phyloP scores from a whole-genome alignment of 2,329 filamentous ascomycete species.

The Monilinia fructicola region DNA sequence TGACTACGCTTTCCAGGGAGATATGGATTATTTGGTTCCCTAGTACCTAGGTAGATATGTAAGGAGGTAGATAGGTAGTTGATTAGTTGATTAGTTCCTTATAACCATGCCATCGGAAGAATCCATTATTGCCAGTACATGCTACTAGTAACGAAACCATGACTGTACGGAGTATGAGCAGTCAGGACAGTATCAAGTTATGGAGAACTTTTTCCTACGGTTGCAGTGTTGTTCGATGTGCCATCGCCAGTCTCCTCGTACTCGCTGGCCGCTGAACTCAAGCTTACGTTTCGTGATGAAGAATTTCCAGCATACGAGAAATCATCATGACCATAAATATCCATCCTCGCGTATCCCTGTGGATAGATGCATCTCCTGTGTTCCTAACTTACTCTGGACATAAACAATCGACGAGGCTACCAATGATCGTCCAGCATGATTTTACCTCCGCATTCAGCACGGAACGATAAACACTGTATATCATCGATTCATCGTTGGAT shows the following conservation, averaged over 20 bases:
- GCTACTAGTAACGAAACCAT: neutral
- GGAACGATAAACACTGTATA: neutral
- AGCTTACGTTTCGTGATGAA: neutral
- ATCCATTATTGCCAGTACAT: constrained; percentile 4
- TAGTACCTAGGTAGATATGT: too few species aligned
- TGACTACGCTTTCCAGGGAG: neutral
- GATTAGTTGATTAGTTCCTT: too few species aligned
- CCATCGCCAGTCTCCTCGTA: neutral
- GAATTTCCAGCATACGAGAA: constrained; percentile 15
- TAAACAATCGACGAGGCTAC: constrained; percentile 23
- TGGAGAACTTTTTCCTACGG: too few species aligned
- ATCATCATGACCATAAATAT: neutral
- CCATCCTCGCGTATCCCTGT: constrained; percentile 13
- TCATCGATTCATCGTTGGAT: neutral
- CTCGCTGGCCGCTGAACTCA: neutral
- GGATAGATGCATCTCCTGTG: neutral
- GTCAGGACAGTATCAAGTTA: neutral
- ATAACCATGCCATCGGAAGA: constrained; percentile 1
- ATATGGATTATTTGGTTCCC: neutral
- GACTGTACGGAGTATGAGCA: neutral
- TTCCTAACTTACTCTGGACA: constrained; percentile 1
- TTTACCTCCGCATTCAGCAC: neutral
- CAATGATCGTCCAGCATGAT: neutral
- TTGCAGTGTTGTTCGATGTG: neutral
- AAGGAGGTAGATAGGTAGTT: too few species aligned